Base-by-base conservation (phyloP, 75 land plant genomes). In the Picea sitchensis region DNA sequence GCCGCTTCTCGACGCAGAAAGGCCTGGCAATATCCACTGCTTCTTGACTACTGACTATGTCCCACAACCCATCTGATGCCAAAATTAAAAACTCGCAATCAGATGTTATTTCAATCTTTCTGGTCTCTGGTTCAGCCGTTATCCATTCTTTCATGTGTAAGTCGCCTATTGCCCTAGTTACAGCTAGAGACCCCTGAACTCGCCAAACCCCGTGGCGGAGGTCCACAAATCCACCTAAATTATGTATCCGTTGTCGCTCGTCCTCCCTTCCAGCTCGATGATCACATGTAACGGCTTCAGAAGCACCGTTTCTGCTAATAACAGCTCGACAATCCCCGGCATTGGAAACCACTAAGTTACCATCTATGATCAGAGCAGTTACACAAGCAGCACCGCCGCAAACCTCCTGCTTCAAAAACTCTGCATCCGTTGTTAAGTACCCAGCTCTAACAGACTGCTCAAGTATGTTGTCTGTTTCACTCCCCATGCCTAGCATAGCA, bases 1-100 rank as follows among this genome's bases (percentile, higher is more conserved):
- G 62, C 44, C 65, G 58, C 31, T 68, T 85, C 76, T 65, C 34
- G 8, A 82, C 85, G 83, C 86, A 5, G 77, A 76, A 23, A 85
- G 73, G 1, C 82, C 79, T 74, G 14, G 82, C 88, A 11, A 75
- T 76, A 74, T 90, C 90, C 3, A 92, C 93, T 12, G 92, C 93
- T 64, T 92, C 93, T 74, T 92, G 90, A 75, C 87, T 86, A 30
- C 67, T 63, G 2, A 91, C 93, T 84, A 83, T 83, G 65, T 92
- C 87, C 94, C 94, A 92, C 64, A 92, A 77, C 3, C 94, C 94
- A 90, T 92, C 94, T 61, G 92, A 90, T 7, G 92, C 92, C 71
- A 92, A 54, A 13, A 92, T 80, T 56, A 92, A 59, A 72, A 90
- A 92, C 47, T 90, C 89, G 61, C 82, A 86, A 26, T 90, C 92